Evolutionary conservation across 2,329 filamentous ascomycete genomes (phyloP).

Genomic region (Beauveria bassiana): DNA sequence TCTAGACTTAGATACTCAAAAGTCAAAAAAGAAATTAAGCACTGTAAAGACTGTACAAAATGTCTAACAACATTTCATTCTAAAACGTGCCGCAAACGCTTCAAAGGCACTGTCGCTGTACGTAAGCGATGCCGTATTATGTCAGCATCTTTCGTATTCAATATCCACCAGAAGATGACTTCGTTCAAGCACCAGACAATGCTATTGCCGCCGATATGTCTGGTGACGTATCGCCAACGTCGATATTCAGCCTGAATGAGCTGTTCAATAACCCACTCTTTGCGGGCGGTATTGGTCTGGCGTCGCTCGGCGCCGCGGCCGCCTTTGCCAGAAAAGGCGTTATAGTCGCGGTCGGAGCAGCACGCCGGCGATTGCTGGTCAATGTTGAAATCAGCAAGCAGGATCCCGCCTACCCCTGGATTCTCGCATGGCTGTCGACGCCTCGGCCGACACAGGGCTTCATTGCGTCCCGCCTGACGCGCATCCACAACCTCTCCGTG

Average conservation of each 20-base stretch:
- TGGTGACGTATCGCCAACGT: slow-evolving; percentile 22
- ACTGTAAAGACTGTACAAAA: too few relatives aligned
- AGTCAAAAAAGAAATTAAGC: too few relatives aligned
- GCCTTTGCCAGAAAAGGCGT: slow-evolving; percentile 73
- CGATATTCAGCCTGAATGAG: slow-evolving; percentile 43
- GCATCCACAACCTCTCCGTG: slow-evolving; percentile 53
- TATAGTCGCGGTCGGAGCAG: slow-evolving; percentile 61
- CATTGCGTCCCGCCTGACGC: slow-evolving; percentile 49
- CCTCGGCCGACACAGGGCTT: slow-evolving; percentile 61
- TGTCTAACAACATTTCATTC: not conserved
- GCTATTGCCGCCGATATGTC: slow-evolving; percentile 21
- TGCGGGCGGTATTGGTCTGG: slow-evolving; percentile 78
- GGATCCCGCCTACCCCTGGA: slow-evolving; percentile 89
- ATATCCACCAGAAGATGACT: not conserved
- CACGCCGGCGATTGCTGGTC: slow-evolving; percentile 81
- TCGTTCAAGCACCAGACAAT: not conserved
- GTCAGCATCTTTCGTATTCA: not conserved
- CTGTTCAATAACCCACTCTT: slow-evolving; percentile 58
- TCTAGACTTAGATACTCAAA: too few relatives aligned
- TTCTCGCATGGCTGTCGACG: slow-evolving; percentile 87
- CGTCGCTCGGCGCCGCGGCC: slow-evolving; percentile 73
- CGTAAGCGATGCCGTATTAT: not conserved
- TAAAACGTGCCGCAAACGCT: not conserved
- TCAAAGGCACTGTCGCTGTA: not conserved
- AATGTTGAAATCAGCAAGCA: slow-evolving; percentile 94